phyloP scores from a whole-genome alignment of 768 basidiomycete genomes.

The Agaricus subrufescens region DNA sequence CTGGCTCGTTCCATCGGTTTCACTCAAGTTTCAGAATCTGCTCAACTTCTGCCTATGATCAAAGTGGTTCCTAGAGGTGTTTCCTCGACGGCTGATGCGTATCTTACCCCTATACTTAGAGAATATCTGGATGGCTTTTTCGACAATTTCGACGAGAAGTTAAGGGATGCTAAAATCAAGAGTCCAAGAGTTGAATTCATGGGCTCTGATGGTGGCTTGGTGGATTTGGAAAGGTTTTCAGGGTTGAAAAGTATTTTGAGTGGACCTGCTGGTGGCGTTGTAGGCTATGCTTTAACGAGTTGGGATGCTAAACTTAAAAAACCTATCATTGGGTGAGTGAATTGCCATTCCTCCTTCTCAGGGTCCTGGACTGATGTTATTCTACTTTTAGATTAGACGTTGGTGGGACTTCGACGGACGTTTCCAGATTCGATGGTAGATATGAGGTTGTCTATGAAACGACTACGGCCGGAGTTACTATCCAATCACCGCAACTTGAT shows the following conservation, averaged over 20 bases:
- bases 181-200: conserved; percentile 89
- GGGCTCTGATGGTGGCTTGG: conserved; percentile 87
- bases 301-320: conserved; percentile 71
- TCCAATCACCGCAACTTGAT: conserved; percentile 90
- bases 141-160: conserved; percentile 73
- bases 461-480: conserved; percentile 89
- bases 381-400: conserved; percentile 62
- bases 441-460: conserved; percentile 95
- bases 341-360: neutral
- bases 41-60: conserved; percentile 88
- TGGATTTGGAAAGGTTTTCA: conserved; percentile 80
- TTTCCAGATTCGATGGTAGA: conserved; percentile 86
- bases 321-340: conserved; percentile 79
- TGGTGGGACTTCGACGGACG: conserved; percentile 95
- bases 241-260: conserved; percentile 92
- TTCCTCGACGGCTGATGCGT: conserved; percentile 92
- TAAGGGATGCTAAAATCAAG: conserved; percentile 52
- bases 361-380: neutral
- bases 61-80: conserved; percentile 92
- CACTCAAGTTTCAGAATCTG: conserved; percentile 82
- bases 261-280: conserved; percentile 93
- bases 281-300: conserved; percentile 89
- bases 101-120: conserved; percentile 84
- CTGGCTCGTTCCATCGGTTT: conserved; percentile 84
- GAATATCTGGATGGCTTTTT: conserved; percentile 92